phyloP scores from a whole-genome alignment of 192 early-diverging fungal species.

The Linnemannia elongata region DNA sequence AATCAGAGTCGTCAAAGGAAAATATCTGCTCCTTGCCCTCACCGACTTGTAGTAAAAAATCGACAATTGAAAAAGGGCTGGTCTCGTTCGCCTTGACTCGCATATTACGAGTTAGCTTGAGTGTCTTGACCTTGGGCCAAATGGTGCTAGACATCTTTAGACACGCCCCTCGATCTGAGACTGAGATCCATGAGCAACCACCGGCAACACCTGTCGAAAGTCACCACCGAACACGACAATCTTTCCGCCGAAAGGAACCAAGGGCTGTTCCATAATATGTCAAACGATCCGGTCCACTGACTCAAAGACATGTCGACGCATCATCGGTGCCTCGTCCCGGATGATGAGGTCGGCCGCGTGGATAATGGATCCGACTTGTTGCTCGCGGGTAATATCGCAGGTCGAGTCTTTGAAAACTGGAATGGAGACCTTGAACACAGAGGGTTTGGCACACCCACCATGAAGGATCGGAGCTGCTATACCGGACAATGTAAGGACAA shows the following conservation, averaged over 20 bases:
- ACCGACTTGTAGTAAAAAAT: not conserved
- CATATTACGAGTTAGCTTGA: not conserved
- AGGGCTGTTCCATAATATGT: conserved; percentile 8
- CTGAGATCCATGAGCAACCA: conserved; percentile 22
- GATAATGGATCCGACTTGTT: not conserved
- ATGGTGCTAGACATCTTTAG: not conserved
- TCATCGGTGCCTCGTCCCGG: conserved; percentile 53
- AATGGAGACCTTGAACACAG: conserved; percentile 36
- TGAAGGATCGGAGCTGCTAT: conserved; percentile 35
- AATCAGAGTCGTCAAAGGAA: conserved; percentile 1
- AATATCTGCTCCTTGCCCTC: conserved; percentile 9
- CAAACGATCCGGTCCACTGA: conserved; percentile 6
- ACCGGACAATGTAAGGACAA: conserved; percentile 33
- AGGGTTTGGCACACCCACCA: conserved; percentile 27
- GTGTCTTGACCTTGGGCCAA: not conserved
- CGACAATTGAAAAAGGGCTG: too few species aligned
- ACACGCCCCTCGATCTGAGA: not conserved
- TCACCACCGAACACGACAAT: conserved; percentile 47
- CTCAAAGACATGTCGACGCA: conserved; percentile 15
- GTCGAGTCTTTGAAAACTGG: conserved; percentile 4
- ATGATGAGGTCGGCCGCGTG: conserved; percentile 3
- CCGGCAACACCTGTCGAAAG: conserved; percentile 42
- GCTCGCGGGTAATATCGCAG: conserved; percentile 7
- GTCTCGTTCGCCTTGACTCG: not conserved
- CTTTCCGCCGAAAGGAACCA: conserved; percentile 24